These are phyloP conservation scores for Taxillus chinensis DNA, from an alignment of 164 flowering plant species.

Conservation along the genomic window DNA sequence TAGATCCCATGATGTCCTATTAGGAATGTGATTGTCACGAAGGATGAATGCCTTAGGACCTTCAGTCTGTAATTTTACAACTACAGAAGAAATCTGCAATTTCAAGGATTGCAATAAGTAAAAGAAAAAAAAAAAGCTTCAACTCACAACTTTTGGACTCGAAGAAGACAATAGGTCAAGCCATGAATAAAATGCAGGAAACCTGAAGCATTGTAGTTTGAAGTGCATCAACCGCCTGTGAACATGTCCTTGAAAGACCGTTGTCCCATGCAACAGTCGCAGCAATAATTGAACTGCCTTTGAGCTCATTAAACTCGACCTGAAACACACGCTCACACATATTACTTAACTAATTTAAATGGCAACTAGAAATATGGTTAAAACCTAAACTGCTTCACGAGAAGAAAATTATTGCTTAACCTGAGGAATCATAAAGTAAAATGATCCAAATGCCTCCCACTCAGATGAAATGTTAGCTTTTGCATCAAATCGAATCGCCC, in stretches of 20 bases:
- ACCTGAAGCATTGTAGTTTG: slow-evolving; percentile 59
- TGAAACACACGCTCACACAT: slow-evolving; percentile 21
- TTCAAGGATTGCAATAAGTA: not conserved
- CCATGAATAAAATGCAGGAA: too few species aligned
- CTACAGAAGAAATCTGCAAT: slow-evolving; percentile 52
- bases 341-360: slow-evolving; percentile 17
- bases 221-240: slow-evolving; percentile 42
- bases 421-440: slow-evolving; percentile 88
- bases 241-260: slow-evolving; percentile 50
- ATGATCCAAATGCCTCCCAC: slow-evolving; percentile 85
- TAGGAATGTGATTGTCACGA: slow-evolving; percentile 51
- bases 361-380: slow-evolving; percentile 5
- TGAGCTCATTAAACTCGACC: slow-evolving; percentile 93
- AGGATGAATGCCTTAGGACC: slow-evolving; percentile 31
- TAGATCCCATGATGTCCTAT: slow-evolving; percentile 45
- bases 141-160: not conserved
- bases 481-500: slow-evolving; percentile 89
- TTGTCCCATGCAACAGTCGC: slow-evolving; percentile 84
- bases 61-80: slow-evolving; percentile 26
- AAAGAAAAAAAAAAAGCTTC: not conserved
- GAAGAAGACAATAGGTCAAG: not conserved
- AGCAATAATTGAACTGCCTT: slow-evolving; percentile 75
- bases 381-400: not conserved
- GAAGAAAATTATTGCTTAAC: slow-evolving; percentile 23
- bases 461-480: slow-evolving; percentile 48